phyloP scores from a whole-genome alignment of 2,329 filamentous ascomycete genomes.

The Talaromyces pinophilus region DNA sequence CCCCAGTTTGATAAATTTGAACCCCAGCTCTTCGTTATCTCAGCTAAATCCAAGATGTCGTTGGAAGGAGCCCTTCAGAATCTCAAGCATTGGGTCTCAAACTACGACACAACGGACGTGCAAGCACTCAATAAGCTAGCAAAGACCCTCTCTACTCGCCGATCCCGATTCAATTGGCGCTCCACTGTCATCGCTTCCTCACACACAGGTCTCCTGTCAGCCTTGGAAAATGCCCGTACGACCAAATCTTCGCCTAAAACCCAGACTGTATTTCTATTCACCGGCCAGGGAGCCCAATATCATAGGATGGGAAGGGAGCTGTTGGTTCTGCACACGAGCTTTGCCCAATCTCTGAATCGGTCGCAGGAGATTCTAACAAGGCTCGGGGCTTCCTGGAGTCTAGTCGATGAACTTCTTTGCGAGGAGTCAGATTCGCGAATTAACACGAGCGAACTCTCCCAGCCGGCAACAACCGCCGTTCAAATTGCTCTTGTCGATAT shows the following conservation, averaged over 20 bases:
- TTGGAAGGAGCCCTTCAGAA: not conserved
- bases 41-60: not conserved
- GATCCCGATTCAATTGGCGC: not conserved
- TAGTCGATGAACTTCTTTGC: constrained; percentile 26
- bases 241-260: not conserved
- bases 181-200: not conserved
- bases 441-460: constrained; percentile 19
- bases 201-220: not conserved
- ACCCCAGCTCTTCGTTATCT: constrained; percentile 19
- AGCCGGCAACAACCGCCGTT: constrained; percentile 28
- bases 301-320: constrained; percentile 35
- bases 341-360: constrained; percentile 7
- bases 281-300: constrained; percentile 43
- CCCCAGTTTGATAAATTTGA: constrained; percentile 32
- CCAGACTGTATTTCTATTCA: constrained; percentile 30
- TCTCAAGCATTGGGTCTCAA: not conserved
- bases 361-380: constrained; percentile 1
- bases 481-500: constrained; percentile 28
- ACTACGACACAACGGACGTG: not conserved
- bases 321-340: constrained; percentile 10
- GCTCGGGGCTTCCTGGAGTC: constrained; percentile 24
- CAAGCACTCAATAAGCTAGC: not conserved
- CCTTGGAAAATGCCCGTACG: not conserved
- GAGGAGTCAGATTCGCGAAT: constrained; percentile 27
- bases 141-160: not conserved